Evolutionary conservation across 2,329 filamentous ascomycete species (phyloP), one percentile per base, ranked within the genome.

Genomic region (Fusarium humuli): DNA sequence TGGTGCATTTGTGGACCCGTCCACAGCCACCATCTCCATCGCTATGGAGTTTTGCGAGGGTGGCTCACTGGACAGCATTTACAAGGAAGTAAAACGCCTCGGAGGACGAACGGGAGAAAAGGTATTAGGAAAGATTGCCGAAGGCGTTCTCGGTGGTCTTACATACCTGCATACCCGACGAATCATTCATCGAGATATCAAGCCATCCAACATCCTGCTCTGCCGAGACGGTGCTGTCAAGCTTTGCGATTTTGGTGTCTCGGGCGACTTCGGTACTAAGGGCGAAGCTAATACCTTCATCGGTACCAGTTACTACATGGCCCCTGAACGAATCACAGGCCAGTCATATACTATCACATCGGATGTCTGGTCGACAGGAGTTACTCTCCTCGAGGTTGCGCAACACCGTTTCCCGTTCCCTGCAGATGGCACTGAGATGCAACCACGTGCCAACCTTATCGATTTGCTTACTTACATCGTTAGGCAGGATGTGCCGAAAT

Each of bases 31-130:
- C 49, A 98, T 99, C 73, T 97, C 94, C 49, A 99, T 99, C 77
- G 94, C 94, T 61, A 99, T 99, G 96, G 96, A 99, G 79, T 98
- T 97, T 76, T 99, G 96, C 79, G 96, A 98, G 81, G 96, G 96
- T 61, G 96, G 96, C 56, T 97, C 94, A 48, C 87, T 99, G 22
- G 94, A 99, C 83, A 96, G 93, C 78, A 96, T 99, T 71, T 99
- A 99, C 84, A 93, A 93, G 72, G 96, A 99, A 81, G 94, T 99
- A 37, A 97, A 97, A 84, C 94, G 96, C 74, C 88, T 98, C 3
- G 95, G 95, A 44, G 96, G 96, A 13, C 90, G 96, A 52, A 98
- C 95, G 0, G 96, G 96, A 72, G 96, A 99, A 79, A 99, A 98
- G 79, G 96, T 99, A 3, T 86, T 99, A 6, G 96, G 96, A 69